Percentiles rank a stretch among this genome's conserved stretches.
phyloP scores from a whole-genome alignment of 441 rosid genomes.

The Eruca vesicaria region DNA sequence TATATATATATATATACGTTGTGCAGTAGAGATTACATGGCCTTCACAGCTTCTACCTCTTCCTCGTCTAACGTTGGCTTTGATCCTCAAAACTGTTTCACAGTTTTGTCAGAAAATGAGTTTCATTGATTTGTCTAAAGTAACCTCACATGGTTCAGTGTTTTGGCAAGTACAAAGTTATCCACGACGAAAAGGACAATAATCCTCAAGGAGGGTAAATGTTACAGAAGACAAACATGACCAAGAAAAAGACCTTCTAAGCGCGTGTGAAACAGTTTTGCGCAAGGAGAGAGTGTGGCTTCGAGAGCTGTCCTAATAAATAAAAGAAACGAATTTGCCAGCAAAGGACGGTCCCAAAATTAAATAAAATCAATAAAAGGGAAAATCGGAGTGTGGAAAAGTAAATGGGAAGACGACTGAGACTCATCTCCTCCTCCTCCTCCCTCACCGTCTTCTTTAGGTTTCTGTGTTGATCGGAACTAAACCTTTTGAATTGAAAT shows the following conservation, averaged over 20 bases:
- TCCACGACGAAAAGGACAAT: not conserved
- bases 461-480: not conserved
- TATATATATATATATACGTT: too few relatives aligned
- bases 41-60: not conserved
- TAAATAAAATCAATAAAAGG: not conserved
- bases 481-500: not conserved
- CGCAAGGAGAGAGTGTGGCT: not conserved
- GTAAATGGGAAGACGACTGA: not conserved
- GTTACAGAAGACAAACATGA: not conserved
- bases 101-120: not conserved
- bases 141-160: not conserved
- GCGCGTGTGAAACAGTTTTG: not conserved
- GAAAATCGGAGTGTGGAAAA: not conserved
- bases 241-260: not conserved
- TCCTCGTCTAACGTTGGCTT: not conserved
- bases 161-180: not conserved
- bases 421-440: not conserved
- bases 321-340: not conserved
- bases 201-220: not conserved
- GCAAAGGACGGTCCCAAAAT: not conserved
- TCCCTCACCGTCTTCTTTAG: not conserved
- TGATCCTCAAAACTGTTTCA: not conserved
- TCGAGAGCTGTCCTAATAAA: not conserved
- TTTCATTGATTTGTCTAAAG: not conserved
- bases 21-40: not conserved